Percentiles rank a stretch among this genome's conserved stretches.
Evolutionary conservation across 208 protist genomes (phyloP).

Genomic region (Crithidia brevicula): DNA sequence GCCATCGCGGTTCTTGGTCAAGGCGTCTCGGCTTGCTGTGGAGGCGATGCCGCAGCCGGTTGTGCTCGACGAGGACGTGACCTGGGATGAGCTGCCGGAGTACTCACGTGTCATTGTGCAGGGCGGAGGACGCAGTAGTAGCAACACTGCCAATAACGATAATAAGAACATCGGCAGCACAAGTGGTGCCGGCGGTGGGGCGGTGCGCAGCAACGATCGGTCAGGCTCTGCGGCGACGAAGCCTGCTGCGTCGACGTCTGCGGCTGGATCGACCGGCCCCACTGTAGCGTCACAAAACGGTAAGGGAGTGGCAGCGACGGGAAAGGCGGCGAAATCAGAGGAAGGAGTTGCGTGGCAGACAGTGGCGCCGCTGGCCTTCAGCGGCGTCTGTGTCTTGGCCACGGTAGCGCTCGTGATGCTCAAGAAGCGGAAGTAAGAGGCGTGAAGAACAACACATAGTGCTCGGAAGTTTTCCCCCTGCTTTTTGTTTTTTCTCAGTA

Average conservation of each 20-base stretch:
- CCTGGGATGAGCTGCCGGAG: conserved; percentile 76
- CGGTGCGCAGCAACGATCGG: not conserved
- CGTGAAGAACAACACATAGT: too few species aligned
- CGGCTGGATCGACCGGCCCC: not conserved
- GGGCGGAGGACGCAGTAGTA: not conserved
- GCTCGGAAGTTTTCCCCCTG: too few species aligned
- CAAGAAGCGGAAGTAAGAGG: conserved; percentile 25
- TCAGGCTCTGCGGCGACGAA: not conserved
- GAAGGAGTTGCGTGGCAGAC: conserved; percentile 29
- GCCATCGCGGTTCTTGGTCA: conserved; percentile 76
- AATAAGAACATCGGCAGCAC: too few species aligned
- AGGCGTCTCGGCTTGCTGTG: conserved; percentile 65
- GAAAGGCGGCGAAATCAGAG: conserved; percentile 1
- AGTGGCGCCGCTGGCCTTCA: conserved; percentile 33
- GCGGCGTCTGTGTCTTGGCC: conserved; percentile 29
- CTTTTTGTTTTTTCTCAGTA: too few species aligned
- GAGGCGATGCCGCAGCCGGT: conserved; percentile 79
- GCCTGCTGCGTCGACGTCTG: not conserved
- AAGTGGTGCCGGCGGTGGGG: not conserved
- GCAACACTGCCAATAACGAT: not conserved
- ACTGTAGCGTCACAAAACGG: too few species aligned
- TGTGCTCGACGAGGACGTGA: conserved; percentile 71
- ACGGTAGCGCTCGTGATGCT: conserved; percentile 30
- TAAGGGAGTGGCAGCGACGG: not conserved
- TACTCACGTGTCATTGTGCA: conserved; percentile 55